These are phyloP conservation scores for Kwoniella shandongensis DNA, from an alignment of 768 basidiomycete species.

Conservation along the genomic window DNA sequence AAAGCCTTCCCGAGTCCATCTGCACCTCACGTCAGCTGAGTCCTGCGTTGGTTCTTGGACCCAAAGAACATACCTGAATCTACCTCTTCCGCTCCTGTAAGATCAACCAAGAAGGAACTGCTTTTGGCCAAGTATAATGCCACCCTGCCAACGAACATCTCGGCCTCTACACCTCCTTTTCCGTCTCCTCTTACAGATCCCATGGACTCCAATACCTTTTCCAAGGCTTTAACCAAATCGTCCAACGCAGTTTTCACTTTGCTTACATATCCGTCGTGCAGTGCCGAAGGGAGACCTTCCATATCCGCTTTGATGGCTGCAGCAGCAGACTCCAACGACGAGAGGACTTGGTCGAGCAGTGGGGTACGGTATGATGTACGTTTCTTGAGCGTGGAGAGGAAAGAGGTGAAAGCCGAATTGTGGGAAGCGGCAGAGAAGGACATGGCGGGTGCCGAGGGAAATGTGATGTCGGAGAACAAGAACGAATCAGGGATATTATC, in stretches of 20 bases:
- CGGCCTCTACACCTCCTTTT: constrained; percentile 22
- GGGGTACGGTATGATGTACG: constrained; percentile 30
- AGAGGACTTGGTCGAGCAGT: constrained; percentile 30
- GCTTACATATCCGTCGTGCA: constrained; percentile 18
- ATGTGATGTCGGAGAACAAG: constrained; percentile 36
- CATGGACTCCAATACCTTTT: constrained; percentile 19
- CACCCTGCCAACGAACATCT: constrained; percentile 38
- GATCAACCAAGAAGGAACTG: constrained; percentile 26
- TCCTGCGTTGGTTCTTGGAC: not conserved
- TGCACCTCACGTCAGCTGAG: not conserved
- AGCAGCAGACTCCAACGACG: constrained; percentile 25
- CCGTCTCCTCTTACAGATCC: constrained; percentile 10
- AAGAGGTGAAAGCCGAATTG: constrained; percentile 25
- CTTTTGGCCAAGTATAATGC: constrained; percentile 30
- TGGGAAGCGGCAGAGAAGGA: constrained; percentile 21
- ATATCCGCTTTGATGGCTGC: constrained; percentile 30
- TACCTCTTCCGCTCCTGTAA: constrained; percentile 14
- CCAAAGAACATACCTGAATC: constrained; percentile 23
- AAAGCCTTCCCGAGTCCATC: constrained; percentile 6
- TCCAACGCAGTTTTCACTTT: constrained; percentile 10
- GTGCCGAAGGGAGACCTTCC: constrained; percentile 16
- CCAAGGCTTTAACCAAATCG: constrained; percentile 18
- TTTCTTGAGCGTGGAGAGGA: constrained; percentile 26
- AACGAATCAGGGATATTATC: constrained; percentile 24
- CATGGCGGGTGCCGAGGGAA: constrained; percentile 31